These are phyloP conservation scores for Acacia crassicarpa DNA, from an alignment of 306 rosid species.

Conservation along the genomic window DNA sequence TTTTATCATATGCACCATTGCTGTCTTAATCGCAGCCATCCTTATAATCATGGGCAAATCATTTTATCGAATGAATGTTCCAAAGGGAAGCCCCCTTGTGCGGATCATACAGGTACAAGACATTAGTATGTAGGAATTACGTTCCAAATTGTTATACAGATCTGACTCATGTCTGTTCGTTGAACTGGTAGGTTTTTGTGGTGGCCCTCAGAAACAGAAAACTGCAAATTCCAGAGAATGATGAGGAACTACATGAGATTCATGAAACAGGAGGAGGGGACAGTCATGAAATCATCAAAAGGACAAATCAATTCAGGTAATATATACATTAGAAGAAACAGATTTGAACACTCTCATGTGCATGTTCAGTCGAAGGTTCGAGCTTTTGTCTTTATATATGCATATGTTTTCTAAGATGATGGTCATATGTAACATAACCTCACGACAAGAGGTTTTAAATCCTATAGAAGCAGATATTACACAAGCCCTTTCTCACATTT, in stretches of 20 bases:
- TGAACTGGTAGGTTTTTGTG: slow-evolving; percentile 55
- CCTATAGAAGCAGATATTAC: neutral
- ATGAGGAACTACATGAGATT: slow-evolving; percentile 48
- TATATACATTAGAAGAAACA: neutral
- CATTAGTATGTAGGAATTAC: neutral
- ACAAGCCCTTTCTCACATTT: neutral
- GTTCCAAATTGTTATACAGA: neutral
- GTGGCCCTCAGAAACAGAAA: slow-evolving; percentile 59
- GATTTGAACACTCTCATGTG: neutral
- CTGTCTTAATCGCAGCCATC: slow-evolving; percentile 39
- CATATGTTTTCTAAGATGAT: neutral
- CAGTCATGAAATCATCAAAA: slow-evolving; percentile 51
- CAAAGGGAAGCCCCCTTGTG: slow-evolving; percentile 67
- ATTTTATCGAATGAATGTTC: slow-evolving; percentile 54
- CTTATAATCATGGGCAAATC: slow-evolving; percentile 60
- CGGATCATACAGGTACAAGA: slow-evolving; percentile 61
- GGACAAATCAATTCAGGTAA: slow-evolving; percentile 83
- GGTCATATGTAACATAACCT: neutral
- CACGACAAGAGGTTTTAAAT: neutral
- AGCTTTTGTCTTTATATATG: neutral
- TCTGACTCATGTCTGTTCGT: neutral
- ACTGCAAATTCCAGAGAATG: slow-evolving; percentile 53
- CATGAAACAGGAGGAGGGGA: slow-evolving; percentile 40
- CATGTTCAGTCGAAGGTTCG: neutral
- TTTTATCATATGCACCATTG: slow-evolving; percentile 45